Conservation (phyloP, 2,329 filamentous ascomycete species). For the Aspergillus phoenicis region DNA sequence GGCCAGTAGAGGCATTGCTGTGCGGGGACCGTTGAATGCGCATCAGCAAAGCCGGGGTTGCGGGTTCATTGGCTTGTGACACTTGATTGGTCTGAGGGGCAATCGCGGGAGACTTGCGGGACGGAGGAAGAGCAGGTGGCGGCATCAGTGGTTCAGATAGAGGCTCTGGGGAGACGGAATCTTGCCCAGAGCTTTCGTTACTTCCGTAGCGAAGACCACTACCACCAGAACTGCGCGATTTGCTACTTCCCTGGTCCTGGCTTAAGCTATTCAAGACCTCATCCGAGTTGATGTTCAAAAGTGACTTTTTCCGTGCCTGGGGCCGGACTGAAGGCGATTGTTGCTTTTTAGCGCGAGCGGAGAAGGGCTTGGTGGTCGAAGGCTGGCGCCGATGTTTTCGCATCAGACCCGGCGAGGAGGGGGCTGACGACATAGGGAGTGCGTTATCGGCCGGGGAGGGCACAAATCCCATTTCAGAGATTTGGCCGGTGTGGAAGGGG, state of each 20-base stretch:
- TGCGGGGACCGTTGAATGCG: constrained; percentile 60
- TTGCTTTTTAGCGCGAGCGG: constrained; percentile 41
- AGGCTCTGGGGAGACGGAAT: constrained; percentile 54
- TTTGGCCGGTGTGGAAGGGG: constrained; percentile 38
- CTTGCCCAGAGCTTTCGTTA: constrained; percentile 49
- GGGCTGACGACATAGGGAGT: constrained; percentile 34
- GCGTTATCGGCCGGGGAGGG: constrained; percentile 46
- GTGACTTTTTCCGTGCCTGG: constrained; percentile 40
- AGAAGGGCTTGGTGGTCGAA: constrained; percentile 37
- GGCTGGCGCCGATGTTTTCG: constrained; percentile 45
- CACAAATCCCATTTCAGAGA: constrained; percentile 45
- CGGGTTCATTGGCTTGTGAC: constrained; percentile 57
- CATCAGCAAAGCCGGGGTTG: constrained; percentile 88
- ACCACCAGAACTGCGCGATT: constrained; percentile 28
- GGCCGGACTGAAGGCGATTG: constrained; percentile 50
- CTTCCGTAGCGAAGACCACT: constrained; percentile 40
- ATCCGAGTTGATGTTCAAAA: constrained; percentile 35
- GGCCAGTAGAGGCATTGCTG: constrained; percentile 42
- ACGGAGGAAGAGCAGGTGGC: constrained; percentile 49
- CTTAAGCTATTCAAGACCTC: constrained; percentile 39
- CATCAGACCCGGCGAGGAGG: constrained; percentile 37
- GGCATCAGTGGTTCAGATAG: constrained; percentile 55
- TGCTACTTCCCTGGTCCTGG: constrained; percentile 36
- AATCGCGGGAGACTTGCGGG: constrained; percentile 45
- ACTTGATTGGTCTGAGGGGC: constrained; percentile 32